Conservation (phyloP, 2,329 filamentous ascomycete species). For the Thielaviopsis populi region DNA sequence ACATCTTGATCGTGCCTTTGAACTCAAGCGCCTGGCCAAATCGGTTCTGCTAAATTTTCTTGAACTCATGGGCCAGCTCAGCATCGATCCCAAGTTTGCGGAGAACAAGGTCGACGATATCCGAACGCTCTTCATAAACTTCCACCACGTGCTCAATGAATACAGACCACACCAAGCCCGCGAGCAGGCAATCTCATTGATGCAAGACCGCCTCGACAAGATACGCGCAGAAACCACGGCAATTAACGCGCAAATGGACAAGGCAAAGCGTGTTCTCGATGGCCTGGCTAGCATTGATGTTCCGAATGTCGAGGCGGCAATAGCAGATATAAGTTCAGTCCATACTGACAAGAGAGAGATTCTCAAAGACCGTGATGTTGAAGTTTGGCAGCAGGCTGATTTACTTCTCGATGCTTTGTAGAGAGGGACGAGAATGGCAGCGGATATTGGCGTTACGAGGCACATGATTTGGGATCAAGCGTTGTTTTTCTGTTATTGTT, state of each 20-base stretch:
- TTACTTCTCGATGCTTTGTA: background rate
- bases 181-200: constrained; percentile 71
- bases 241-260: constrained; percentile 51
- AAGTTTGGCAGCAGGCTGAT: constrained; percentile 8
- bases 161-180: constrained; percentile 87
- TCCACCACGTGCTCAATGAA: constrained; percentile 85
- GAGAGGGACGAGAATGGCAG: background rate
- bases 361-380: constrained; percentile 2
- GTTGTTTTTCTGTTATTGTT: background rate
- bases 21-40: constrained; percentile 66
- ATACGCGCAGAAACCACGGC: constrained; percentile 58
- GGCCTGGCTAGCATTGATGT: constrained; percentile 43
- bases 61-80: constrained; percentile 60
- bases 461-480: background rate
- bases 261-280: constrained; percentile 58
- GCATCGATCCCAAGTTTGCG: constrained; percentile 48
- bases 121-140: constrained; percentile 71
- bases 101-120: constrained; percentile 63
- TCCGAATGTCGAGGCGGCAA: constrained; percentile 8
- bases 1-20: constrained; percentile 47
- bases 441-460: background rate
- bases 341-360: background rate
- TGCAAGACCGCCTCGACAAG: constrained; percentile 68
- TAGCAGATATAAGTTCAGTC: background rate
- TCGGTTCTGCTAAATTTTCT: constrained; percentile 79